phyloP scores from a whole-genome alignment of 2,329 filamentous ascomycete species.

The Colletotrichum cordylinicola region DNA sequence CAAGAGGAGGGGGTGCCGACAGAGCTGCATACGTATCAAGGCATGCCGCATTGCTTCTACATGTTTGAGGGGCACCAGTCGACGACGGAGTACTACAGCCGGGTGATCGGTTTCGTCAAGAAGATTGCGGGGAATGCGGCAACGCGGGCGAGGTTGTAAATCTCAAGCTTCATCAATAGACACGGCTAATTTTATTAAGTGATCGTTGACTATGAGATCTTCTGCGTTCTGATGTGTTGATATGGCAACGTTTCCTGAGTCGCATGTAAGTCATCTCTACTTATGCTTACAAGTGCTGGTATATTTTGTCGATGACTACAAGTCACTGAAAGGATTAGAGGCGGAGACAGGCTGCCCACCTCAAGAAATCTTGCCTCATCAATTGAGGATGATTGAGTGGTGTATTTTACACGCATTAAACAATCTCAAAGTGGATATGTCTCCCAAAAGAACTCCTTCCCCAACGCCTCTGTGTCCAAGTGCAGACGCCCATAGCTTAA shows the following conservation, averaged over 20 bases:
- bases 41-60: slow-evolving; percentile 41
- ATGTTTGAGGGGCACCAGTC: slow-evolving; percentile 21
- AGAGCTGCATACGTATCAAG: slow-evolving; percentile 35
- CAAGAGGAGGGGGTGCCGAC: slow-evolving; percentile 34
- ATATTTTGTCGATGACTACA: neutral
- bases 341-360: neutral
- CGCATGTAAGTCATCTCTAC: neutral
- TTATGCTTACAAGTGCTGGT: neutral
- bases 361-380: too few species aligned
- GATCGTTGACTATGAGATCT: fast-evolving
- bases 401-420: neutral
- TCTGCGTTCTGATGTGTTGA: neutral
- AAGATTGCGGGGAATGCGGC: neutral
- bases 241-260: too few species aligned
- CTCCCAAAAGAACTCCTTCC: neutral
- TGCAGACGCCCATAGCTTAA: neutral
- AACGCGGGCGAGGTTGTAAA: neutral
- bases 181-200: neutral
- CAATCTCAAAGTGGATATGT: neutral
- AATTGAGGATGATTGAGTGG: neutral
- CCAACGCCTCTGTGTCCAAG: neutral
- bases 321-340: too few species aligned
- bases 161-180: neutral
- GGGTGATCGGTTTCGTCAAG: slow-evolving; percentile 23
- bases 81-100: slow-evolving; percentile 24